Conservation (phyloP, 2,329 filamentous ascomycete species). For the Diaporthe vexans region DNA sequence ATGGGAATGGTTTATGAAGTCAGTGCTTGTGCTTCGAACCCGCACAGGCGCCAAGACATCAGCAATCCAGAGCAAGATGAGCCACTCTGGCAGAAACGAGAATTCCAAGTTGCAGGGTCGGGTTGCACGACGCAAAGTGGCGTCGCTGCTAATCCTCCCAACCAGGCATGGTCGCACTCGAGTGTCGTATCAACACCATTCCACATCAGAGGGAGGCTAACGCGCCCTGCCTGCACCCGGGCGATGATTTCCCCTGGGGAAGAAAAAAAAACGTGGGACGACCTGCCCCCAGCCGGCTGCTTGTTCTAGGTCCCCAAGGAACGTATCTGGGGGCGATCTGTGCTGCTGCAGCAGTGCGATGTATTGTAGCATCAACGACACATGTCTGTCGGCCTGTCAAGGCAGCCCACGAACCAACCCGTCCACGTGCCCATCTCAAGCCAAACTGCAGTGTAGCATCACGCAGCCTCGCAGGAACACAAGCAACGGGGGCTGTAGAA, state of each 20-base stretch:
- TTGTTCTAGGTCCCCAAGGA: background rate
- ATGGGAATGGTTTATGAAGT: constrained; percentile 5
- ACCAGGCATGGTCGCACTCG: constrained; percentile 10
- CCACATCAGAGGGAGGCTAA: constrained; percentile 31
- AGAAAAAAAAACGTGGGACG: constrained; percentile 1
- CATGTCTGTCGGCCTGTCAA: background rate
- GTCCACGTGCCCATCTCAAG: constrained; percentile 4
- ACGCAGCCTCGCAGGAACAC: constrained; percentile 20
- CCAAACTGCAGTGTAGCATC: constrained; percentile 13
- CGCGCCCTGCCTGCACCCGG: constrained; percentile 19
- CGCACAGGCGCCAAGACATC: constrained; percentile 8
- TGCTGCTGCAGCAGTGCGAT: background rate
- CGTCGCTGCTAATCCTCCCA: background rate
- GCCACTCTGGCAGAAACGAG: constrained; percentile 15
- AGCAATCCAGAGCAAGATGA: constrained; percentile 31
- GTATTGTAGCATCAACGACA: constrained; percentile 17
- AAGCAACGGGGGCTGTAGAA: constrained; percentile 1
- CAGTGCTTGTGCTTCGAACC: background rate
- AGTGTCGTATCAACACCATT: constrained; percentile 11
- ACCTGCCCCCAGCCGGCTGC: background rate
- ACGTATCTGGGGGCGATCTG: constrained; percentile 1
- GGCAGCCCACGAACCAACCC: background rate
- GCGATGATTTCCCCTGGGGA: background rate
- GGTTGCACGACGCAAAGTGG: constrained; percentile 10
- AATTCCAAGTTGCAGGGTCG: background rate